Evolutionary conservation across 2,329 filamentous ascomycete genomes (phyloP).

Genomic region (Trichophaea hybrida): DNA sequence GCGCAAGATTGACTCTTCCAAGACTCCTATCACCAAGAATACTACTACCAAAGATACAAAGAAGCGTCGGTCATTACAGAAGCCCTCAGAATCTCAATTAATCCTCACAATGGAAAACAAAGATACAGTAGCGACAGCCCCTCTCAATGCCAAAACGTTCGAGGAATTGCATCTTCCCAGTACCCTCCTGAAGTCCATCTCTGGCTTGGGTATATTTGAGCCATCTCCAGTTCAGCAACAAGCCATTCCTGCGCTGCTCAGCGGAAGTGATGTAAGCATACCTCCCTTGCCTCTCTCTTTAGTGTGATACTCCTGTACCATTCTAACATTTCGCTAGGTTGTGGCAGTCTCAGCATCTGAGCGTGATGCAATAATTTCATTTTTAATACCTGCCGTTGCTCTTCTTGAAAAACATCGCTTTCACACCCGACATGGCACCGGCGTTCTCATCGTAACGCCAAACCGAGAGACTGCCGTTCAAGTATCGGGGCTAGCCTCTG

Average conservation of each 20-base stretch:
- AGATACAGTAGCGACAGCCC: background rate
- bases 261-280: constrained; percentile 18
- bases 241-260: constrained; percentile 13
- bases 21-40: background rate
- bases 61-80: background rate
- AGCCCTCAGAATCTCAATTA: background rate
- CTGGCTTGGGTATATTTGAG: constrained; percentile 10
- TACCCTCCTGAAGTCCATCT: constrained; percentile 11
- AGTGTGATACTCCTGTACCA: background rate
- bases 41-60: background rate
- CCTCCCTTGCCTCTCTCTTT: background rate
- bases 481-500: constrained; percentile 51
- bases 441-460: constrained; percentile 61
- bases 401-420: constrained; percentile 11
- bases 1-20: background rate
- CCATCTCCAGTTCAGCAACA: constrained; percentile 13
- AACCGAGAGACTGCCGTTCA: constrained; percentile 88
- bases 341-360: constrained; percentile 13
- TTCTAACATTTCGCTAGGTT: constrained; percentile 13
- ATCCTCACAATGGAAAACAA: background rate
- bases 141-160: background rate
- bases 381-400: constrained; percentile 29
- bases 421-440: constrained; percentile 15
- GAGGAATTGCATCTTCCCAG: constrained; percentile 12
- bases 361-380: constrained; percentile 15